Evolutionary conservation across 352 stramenopile genomes (phyloP).

Genomic region (Albugo candida): DNA sequence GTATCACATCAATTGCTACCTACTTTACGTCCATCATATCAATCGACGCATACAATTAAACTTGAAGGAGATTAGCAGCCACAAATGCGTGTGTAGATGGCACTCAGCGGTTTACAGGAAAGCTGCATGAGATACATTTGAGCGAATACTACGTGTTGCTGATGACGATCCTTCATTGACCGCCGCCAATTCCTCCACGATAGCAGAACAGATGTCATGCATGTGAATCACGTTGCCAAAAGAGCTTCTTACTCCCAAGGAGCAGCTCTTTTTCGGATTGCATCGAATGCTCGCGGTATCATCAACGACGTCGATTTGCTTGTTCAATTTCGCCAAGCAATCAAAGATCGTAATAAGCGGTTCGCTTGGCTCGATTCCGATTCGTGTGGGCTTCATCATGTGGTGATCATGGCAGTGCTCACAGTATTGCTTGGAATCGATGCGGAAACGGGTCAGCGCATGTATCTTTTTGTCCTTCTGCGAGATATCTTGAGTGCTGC

Average conservation of each 20-base stretch:
- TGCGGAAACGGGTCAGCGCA: slow-evolving; percentile 28
- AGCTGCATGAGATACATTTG: no score
- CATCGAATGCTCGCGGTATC: slow-evolving; percentile 3
- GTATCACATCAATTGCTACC: no score
- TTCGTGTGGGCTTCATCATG: slow-evolving; percentile 28
- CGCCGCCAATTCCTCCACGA: no score
- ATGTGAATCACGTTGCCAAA: slow-evolving; percentile 48
- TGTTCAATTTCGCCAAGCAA: slow-evolving; percentile 23
- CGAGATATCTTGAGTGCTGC: slow-evolving; percentile 59
- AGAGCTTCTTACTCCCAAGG: slow-evolving; percentile 61
- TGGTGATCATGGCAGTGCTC: slow-evolving; percentile 43
- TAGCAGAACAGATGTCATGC: slow-evolving; percentile 23
- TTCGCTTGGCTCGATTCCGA: background rate
- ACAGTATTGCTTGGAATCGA: slow-evolving; percentile 32
- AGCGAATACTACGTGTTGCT: no score
- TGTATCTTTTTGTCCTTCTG: slow-evolving; percentile 59
- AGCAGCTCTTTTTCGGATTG: slow-evolving; percentile 40
- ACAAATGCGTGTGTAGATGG: no score
- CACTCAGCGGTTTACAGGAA: no score
- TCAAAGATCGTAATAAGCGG: slow-evolving; percentile 13
- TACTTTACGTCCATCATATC: no score
- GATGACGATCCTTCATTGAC: no score
- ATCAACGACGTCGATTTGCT: slow-evolving; percentile 16
- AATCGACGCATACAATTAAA: no score
- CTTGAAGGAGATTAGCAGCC: no score